Base-by-base conservation (phyloP, 352 stramenopile genomes). In the Nothophytophthora sp. region DNA sequence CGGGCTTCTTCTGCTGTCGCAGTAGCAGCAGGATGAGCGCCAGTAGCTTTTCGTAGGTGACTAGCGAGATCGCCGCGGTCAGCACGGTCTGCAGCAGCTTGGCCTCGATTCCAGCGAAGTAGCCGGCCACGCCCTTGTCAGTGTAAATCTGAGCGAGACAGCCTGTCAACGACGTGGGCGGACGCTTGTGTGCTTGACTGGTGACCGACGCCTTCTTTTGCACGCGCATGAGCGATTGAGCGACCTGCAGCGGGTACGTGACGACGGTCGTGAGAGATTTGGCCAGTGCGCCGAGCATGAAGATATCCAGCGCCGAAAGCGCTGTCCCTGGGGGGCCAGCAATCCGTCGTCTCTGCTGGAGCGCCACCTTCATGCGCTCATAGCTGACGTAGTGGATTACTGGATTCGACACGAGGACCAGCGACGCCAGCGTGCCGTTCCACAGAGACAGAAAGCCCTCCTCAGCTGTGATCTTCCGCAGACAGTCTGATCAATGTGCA, bases 341-440 rank as follows among this genome's bases (percentile, higher is more conserved):
- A 25, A 37, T 34, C 16, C 70, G 43, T 12, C 64, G 58, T 8
- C 63, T 75, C 34, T 75, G 66, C 43, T 85, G 71, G 12, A 90
- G 67, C 27, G 68, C 68, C 8, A 81, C 70, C 64, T 96, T 97
- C 60, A 98, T 83, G 36, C 89, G 79, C 60, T 98, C 95, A 75
- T 98, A 98, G 36, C 86, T 86, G 50, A 98, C 87, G 63, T 97
- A 97, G 74, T 98, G 93, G 55, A 98, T 98, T 45, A 96, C 88
- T 6, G 95, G 95, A 72, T 98, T 98, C 15, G 85, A 96, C 38
- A 98, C 92, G 10, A 98, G 78, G 2, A 98, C 76, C 16, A 98
- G 58, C 32, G 91, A 98, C 22, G 91, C 83, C 20, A 82, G 50
- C 22, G 91, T 97, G 27, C 93, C 93, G 46, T 90, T 94, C 93